Base-by-base conservation (phyloP, 768 basidiomycete species). In the Podaxis sp. region DNA sequence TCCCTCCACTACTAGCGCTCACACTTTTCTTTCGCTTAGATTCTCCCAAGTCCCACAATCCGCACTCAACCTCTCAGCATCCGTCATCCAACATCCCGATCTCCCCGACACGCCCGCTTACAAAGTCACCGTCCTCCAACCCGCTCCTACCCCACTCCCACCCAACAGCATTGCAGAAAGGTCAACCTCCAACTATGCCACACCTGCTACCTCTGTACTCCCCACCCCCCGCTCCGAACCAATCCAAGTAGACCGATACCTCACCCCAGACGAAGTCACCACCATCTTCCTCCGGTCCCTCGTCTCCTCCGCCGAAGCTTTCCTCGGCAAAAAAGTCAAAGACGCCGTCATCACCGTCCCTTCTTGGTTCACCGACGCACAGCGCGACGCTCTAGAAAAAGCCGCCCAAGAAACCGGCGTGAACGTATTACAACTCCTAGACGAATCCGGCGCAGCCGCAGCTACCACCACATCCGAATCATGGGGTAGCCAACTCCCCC, bases 311-410 rank as follows among this genome's bases (percentile, higher is more conserved):
- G 96, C 95, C 5, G 84, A 88, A 65, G 93, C 95, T 71, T 98
- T 95, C 74, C 82, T 98, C 11, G 93, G 94, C 11, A 87, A 84
- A 69, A 82, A 84, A 28, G 79, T 92, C 37, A 75, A 84, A 47
- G 91, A 90, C 44, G 90, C 91, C 23, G 96, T 98, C 60, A 84
- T 98, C 70, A 85, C 87, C 57, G 82, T 91, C 5, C 94, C 96
- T 0, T 72, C 87, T 1, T 88, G 82, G 74, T 97, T 95, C 72
- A 79, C 84, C 27, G 77, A 83, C 6, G 71, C 72, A 1, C 92
- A 95, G 73, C 81, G 82, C 63, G 79, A 77, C 4, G 93, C 92
- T 0, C 78, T 98, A 18, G 78, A 81, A 63, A 79, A 82, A 54
- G 92, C 93, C 0, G 91, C 92, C 1, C 76, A 81, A 5, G 87